Evolutionary conservation across 2,329 filamentous ascomycete genomes (phyloP).

Genomic region (Ramularia endophylla): DNA sequence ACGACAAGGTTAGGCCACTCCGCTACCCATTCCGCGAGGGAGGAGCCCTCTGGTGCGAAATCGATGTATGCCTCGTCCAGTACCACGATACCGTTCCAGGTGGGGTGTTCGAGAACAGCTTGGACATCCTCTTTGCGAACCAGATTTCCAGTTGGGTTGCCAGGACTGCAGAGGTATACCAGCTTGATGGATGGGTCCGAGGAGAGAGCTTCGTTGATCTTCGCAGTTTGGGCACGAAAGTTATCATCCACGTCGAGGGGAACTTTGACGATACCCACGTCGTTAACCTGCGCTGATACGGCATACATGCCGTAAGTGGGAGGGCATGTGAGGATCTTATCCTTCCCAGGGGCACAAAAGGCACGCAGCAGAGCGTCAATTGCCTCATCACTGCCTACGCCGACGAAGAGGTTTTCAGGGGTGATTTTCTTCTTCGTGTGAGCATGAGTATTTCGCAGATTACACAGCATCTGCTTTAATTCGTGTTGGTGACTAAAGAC

Average conservation of each 20-base stretch:
- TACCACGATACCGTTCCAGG: constrained; percentile 91
- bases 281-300: constrained; percentile 91
- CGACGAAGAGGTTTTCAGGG: constrained; percentile 84
- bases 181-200: constrained; percentile 68
- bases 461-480: constrained; percentile 81
- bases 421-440: constrained; percentile 69
- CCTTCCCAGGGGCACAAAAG: constrained; percentile 81
- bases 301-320: constrained; percentile 99
- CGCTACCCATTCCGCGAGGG: constrained; percentile 82
- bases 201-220: constrained; percentile 61
- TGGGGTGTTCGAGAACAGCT: constrained; percentile 71
- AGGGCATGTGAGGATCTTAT: constrained; percentile 90
- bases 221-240: constrained; percentile 68
- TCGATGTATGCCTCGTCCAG: constrained; percentile 97
- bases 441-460: constrained; percentile 75
- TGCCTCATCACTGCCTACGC: constrained; percentile 93
- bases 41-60: constrained; percentile 73
- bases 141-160: constrained; percentile 82
- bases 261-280: constrained; percentile 79
- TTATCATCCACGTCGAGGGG: constrained; percentile 65
- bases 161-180: constrained; percentile 87
- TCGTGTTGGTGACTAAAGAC: constrained; percentile 66
- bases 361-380: constrained; percentile 90
- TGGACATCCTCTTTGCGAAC: constrained; percentile 70
- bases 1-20: constrained; percentile 96